A percentile compares a stretch with the other conserved stretches of the same genome.
phyloP scores from a whole-genome alignment of 2,329 filamentous ascomycete species.

The Aspergillus pseudoglaucus region DNA sequence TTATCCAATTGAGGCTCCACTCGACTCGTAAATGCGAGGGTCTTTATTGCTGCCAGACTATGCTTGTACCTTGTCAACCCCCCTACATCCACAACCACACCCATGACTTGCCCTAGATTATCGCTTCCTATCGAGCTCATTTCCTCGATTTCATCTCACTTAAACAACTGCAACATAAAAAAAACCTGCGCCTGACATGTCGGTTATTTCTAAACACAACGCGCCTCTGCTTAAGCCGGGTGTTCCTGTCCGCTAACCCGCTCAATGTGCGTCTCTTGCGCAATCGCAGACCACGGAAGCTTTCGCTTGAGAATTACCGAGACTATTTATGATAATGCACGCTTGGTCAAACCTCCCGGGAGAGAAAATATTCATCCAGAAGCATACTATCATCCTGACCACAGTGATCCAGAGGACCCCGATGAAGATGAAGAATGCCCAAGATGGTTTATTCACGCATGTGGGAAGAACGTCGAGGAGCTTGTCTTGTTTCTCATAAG shows the following conservation, averaged over 20 bases:
- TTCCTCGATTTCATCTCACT: too few species aligned
- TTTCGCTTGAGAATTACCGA: conserved; percentile 29
- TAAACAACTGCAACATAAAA: conserved; percentile 17
- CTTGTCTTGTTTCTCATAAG: conserved; percentile 7
- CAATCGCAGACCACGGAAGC: conserved; percentile 30
- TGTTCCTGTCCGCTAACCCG: conserved; percentile 38
- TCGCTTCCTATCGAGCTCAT: too few species aligned
- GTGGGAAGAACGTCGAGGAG: conserved; percentile 6
- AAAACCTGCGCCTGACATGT: conserved; percentile 21
- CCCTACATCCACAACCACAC: too few species aligned
- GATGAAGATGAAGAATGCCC: conserved; percentile 3
- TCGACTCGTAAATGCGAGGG: too few species aligned
- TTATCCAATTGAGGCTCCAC: too few species aligned
- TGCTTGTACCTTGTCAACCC: too few species aligned
- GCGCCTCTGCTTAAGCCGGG: conserved; percentile 25
- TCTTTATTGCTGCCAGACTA: too few species aligned
- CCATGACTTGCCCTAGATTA: too few species aligned
- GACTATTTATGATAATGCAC: conserved; percentile 31
- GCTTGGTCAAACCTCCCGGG: conserved; percentile 1
- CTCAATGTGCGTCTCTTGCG: conserved; percentile 32
- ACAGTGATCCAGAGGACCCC: background rate
- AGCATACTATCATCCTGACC: too few species aligned
- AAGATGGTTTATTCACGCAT: conserved; percentile 12
- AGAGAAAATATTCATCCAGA: too few species aligned
- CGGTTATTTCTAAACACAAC: conserved; percentile 7